phyloP scores from a whole-genome alignment of 2,329 filamentous ascomycete species.

The Hypoxylon sp. region DNA sequence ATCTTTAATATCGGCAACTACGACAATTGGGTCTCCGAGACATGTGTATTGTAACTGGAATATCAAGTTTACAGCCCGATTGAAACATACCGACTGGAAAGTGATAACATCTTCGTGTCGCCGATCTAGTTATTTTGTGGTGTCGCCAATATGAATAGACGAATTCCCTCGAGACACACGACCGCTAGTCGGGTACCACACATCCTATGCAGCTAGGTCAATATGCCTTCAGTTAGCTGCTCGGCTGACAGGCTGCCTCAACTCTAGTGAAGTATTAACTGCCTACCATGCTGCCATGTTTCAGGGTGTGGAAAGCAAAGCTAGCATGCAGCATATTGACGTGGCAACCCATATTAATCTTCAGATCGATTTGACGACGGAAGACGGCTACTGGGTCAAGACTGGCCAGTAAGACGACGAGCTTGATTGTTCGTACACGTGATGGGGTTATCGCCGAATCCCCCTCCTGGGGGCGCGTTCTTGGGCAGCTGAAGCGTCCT shows the following conservation, averaged over 20 bases:
- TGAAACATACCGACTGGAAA: slow-evolving; percentile 32
- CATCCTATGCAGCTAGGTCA: slow-evolving; percentile 24
- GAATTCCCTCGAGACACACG: slow-evolving; percentile 39
- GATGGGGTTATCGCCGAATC: slow-evolving; percentile 40
- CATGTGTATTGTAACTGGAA: slow-evolving; percentile 34
- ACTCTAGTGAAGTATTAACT: neutral
- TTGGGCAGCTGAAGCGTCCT: slow-evolving; percentile 33
- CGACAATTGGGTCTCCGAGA: slow-evolving; percentile 29
- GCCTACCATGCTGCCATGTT: slow-evolving; percentile 11
- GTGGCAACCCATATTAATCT: slow-evolving; percentile 45
- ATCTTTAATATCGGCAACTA: slow-evolving; percentile 15
- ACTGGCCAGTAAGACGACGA: slow-evolving; percentile 31
- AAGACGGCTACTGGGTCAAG: slow-evolving; percentile 29
- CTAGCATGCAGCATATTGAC: slow-evolving; percentile 41
- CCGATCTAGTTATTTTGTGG: slow-evolving; percentile 23
- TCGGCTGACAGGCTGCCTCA: slow-evolving; percentile 28
- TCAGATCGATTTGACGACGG: slow-evolving; percentile 43
- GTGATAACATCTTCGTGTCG: slow-evolving; percentile 25
- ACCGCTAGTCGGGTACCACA: slow-evolving; percentile 28
- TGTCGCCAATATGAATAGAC: slow-evolving; percentile 30
- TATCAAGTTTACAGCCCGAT: slow-evolving; percentile 36
- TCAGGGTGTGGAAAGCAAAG: slow-evolving; percentile 33
- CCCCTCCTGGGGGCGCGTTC: slow-evolving; percentile 27
- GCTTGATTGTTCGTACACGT: slow-evolving; percentile 32
- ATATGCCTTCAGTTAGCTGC: slow-evolving; percentile 24